phyloP scores from a whole-genome alignment of 2,329 filamentous ascomycete species.

The Ophiostoma ulmi region DNA sequence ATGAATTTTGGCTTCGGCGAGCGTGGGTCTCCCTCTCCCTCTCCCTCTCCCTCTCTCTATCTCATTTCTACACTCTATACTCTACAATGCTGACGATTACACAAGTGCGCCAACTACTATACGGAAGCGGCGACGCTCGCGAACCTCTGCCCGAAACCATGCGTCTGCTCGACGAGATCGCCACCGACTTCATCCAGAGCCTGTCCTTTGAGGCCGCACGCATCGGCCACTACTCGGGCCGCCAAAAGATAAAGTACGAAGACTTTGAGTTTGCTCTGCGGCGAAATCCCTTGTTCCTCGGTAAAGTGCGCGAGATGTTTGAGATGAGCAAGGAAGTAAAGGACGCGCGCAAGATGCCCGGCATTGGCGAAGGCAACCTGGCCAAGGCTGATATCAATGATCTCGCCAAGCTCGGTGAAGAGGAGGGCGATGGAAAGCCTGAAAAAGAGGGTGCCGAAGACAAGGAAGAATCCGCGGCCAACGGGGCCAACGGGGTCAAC shows the following conservation, averaged over 20 bases:
- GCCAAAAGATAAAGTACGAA: slow-evolving; percentile 96
- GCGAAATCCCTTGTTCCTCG: slow-evolving; percentile 77
- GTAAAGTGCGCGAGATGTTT: slow-evolving; percentile 82
- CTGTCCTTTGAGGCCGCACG: slow-evolving; percentile 85
- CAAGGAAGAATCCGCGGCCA: slow-evolving; percentile 29
- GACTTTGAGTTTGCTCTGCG: slow-evolving; percentile 95
- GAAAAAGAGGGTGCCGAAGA: slow-evolving; percentile 23
- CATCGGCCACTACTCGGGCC: slow-evolving; percentile 76
- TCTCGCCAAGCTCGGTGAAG: slow-evolving; percentile 28
- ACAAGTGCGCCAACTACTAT: slow-evolving; percentile 67
- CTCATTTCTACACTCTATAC: background rate
- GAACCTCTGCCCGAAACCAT: slow-evolving; percentile 78
- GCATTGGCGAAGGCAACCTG: slow-evolving; percentile 54
- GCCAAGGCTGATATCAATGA: slow-evolving; percentile 31
- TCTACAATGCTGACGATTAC: background rate
- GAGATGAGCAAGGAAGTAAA: slow-evolving; percentile 85
- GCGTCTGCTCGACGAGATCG: slow-evolving; percentile 84
- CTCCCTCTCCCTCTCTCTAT: no score
- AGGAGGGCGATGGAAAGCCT: slow-evolving; percentile 2
- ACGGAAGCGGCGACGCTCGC: slow-evolving; percentile 72
- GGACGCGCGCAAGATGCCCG: slow-evolving; percentile 70
- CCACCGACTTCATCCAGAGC: slow-evolving; percentile 94
- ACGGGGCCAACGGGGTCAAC: slow-evolving; percentile 13
- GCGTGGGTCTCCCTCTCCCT: slow-evolving; percentile 44
- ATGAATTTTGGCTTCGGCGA: slow-evolving; percentile 73